Evolutionary conservation across 805 yeast genomes (phyloP).

Genomic region (Saturnispora kantuleensis): DNA sequence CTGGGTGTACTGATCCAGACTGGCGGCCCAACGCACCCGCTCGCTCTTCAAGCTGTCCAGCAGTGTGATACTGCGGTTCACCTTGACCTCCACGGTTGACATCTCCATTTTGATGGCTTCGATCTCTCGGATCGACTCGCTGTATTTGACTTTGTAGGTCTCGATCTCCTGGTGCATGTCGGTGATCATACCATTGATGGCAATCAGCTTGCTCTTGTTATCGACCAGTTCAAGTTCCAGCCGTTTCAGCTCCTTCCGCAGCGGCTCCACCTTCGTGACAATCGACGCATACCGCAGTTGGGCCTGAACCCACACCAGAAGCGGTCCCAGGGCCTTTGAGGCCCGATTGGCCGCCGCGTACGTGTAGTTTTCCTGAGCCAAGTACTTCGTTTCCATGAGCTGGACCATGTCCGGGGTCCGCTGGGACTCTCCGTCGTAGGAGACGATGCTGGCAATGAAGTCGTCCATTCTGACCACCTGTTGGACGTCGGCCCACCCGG

Average conservation of each 20-base stretch:
- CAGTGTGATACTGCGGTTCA: conserved; percentile 50
- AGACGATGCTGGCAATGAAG: conserved; percentile 73
- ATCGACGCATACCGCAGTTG: conserved; percentile 72
- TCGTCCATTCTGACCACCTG: conserved; percentile 74
- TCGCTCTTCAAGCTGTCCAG: conserved; percentile 59
- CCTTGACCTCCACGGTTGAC: conserved; percentile 47
- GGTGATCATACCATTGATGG: conserved; percentile 69
- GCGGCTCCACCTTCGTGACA: conserved; percentile 62
- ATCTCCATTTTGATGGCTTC: conserved; percentile 70
- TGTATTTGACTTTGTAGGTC: conserved; percentile 55
- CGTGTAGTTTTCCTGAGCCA: conserved; percentile 55
- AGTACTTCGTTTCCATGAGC: conserved; percentile 48
- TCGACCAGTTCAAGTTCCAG: conserved; percentile 53
- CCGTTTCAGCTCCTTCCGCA: conserved; percentile 50
- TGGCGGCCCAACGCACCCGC: conserved; percentile 61
- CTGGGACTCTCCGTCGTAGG: conserved; percentile 53
- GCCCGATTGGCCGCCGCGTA: conserved; percentile 76
- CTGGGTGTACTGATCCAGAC: conserved; percentile 40
- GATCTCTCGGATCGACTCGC: conserved; percentile 64
- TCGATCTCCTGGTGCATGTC: conserved; percentile 68
- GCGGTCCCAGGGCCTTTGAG: conserved; percentile 91
- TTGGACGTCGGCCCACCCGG: conserved; percentile 77
- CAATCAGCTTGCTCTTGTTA: conserved; percentile 59
- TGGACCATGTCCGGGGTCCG: conserved; percentile 44
- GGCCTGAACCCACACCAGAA: conserved; percentile 81